A percentile compares a stretch with the other conserved stretches of the same genome.
Conservation (phyloP, 1,284 basidiomycete species). For the Malassezia brasiliensis region DNA sequence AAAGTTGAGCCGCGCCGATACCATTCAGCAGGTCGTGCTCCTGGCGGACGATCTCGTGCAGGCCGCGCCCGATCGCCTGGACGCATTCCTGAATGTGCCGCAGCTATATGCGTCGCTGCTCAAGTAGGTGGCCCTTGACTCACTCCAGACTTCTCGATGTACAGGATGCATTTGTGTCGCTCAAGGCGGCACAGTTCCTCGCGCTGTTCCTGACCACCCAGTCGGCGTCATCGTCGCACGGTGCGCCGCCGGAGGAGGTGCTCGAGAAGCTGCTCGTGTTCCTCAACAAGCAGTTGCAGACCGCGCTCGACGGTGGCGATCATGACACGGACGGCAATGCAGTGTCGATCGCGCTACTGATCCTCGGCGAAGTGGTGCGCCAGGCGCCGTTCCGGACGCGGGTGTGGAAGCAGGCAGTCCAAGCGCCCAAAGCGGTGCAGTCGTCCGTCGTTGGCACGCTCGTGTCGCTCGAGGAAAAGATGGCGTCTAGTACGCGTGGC, state of each 20-base stretch:
- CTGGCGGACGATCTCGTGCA: constrained; percentile 79
- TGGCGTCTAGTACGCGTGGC: not conserved
- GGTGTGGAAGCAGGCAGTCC: constrained; percentile 46
- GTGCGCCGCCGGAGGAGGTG: not conserved
- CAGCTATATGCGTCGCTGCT: constrained; percentile 70
- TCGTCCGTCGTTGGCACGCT: constrained; percentile 4
- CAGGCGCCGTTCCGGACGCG: constrained; percentile 62
- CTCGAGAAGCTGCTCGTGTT: constrained; percentile 7
- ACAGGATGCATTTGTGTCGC: constrained; percentile 82
- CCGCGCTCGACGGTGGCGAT: not conserved
- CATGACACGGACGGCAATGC: constrained; percentile 54
- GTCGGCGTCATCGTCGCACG: constrained; percentile 8
- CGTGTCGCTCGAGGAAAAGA: not conserved
- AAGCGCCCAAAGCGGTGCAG: not conserved
- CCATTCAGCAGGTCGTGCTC: constrained; percentile 83
- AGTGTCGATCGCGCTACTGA: constrained; percentile 80
- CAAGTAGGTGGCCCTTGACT: constrained; percentile 53
- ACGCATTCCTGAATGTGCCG: constrained; percentile 39
- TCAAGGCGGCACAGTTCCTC: constrained; percentile 78
- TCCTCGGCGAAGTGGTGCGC: constrained; percentile 73
- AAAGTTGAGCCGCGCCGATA: constrained; percentile 84
- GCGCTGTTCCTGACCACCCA: constrained; percentile 18
- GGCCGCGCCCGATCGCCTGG: constrained; percentile 52
- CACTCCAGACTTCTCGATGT: constrained; percentile 63
- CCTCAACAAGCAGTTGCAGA: constrained; percentile 7